Base-by-base conservation (phyloP, 2,329 filamentous ascomycete species). In the Xylaria multiplex region DNA sequence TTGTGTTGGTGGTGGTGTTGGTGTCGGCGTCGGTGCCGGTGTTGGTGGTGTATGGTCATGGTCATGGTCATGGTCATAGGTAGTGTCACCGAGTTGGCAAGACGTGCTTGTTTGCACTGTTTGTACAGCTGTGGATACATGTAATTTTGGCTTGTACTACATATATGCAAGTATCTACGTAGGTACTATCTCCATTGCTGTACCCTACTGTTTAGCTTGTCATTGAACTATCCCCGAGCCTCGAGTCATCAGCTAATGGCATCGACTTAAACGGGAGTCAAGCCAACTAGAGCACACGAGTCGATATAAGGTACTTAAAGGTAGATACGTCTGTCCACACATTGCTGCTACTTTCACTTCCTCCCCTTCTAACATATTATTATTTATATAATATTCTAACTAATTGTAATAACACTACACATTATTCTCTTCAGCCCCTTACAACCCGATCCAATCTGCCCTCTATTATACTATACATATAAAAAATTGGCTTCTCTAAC, bases 131-230 rank as follows among this genome's bases (percentile, higher is more conserved):
- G 37, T 40, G 37, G 37, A 27, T 27, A 27, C 27, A 27, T 27
- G 11, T 40, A 40, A 11, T 40, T 40, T 40, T 11, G 4, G 11
- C 13, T 13, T 14, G 37, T 40, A 14, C 37, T 40, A 14, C 5
- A 27, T 27, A 2, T 27, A 27, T 2, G 27, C 5, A 27, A 5
- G 27, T 27, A 27, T 27, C 37, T 40, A 40, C 11, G 35, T 37
- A 37, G 35, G 35, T 5, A 27, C 27, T 27, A 13, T 19, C 53
- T 16, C 45, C 22, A 42, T 54, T 54, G 16, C 32, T 54, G 55
- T 64, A 14, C 22, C 49, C n/a, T 55, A 55, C 49, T 55, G 56
- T 55, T n/a, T 54, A 24, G 37, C 48, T 53, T 49, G 66, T 49
- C 66, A 67, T 58, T 22, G 30, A 53, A 6, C 30, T 54, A 43